phyloP scores from a whole-genome alignment of 805 yeast species.

The Candida anglica region DNA sequence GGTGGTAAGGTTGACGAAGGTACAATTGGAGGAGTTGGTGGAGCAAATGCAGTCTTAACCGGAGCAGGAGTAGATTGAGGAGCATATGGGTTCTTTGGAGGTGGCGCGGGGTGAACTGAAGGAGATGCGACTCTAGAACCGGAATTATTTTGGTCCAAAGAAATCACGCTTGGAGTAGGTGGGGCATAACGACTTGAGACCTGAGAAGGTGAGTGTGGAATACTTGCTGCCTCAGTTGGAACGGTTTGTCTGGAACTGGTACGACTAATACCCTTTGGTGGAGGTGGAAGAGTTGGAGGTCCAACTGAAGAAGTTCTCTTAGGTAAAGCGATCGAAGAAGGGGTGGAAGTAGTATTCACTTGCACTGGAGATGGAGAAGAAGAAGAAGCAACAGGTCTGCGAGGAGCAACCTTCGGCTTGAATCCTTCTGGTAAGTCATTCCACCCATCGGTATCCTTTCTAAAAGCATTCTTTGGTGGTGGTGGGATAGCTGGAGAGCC shows the following conservation, averaged over 20 bases:
- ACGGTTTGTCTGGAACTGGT: slow-evolving; percentile 18
- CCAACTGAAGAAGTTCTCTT: slow-evolving; percentile 11
- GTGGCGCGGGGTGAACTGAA: slow-evolving; percentile 15
- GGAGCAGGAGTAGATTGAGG: slow-evolving; percentile 16
- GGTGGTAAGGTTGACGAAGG: slow-evolving; percentile 5
- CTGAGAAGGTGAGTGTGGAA: slow-evolving; percentile 14
- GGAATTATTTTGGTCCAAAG: too few relatives aligned
- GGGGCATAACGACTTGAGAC: slow-evolving; percentile 18
- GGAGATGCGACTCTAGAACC: too few relatives aligned
- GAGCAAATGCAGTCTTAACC: slow-evolving; percentile 19
- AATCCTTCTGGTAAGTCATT: slow-evolving; percentile 61
- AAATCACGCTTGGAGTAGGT: too few relatives aligned
- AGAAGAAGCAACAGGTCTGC: slow-evolving; percentile 43
- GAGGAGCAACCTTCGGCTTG: slow-evolving; percentile 35
- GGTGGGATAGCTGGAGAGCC: slow-evolving; percentile 18
- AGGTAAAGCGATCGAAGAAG: slow-evolving; percentile 26
- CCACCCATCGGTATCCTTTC: slow-evolving; percentile 63
- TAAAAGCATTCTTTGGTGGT: slow-evolving; percentile 19
- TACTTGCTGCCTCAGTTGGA: slow-evolving; percentile 8
- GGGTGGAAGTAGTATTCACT: too few relatives aligned
- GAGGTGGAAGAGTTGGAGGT: slow-evolving; percentile 27
- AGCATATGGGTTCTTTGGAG: slow-evolving; percentile 32
- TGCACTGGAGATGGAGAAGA: slow-evolving; percentile 19
- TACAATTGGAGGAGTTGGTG: slow-evolving; percentile 12
- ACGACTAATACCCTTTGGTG: slow-evolving; percentile 24